These are phyloP conservation scores for Mycogone perniciosa DNA, from an alignment of 2,329 filamentous ascomycete species.

Conservation along the genomic window DNA sequence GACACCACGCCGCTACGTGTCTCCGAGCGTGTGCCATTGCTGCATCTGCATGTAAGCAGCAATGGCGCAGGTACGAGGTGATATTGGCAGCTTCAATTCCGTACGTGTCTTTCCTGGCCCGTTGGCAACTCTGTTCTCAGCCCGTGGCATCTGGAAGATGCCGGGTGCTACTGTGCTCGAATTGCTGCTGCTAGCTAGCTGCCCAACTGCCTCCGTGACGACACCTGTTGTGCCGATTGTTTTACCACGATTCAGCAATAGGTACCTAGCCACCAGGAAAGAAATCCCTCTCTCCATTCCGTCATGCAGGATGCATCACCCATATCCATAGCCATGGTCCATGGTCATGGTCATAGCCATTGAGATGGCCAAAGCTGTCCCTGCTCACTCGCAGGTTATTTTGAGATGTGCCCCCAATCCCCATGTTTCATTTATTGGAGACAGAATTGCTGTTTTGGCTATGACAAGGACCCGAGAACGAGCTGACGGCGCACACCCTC, in stretches of 20 bases:
- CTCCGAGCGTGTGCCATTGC: background rate
- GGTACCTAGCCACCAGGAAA: background rate
- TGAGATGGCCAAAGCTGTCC: background rate
- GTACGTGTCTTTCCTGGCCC: no score
- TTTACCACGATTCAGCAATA: slow-evolving; percentile 10
- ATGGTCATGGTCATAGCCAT: background rate
- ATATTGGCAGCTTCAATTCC: no score
- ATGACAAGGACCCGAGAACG: background rate
- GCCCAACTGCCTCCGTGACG: background rate
- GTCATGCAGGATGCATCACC: no score
- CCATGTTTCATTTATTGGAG: no score
- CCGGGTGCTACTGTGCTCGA: no score
- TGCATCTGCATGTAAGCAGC: background rate
- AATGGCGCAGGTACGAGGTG: no score
- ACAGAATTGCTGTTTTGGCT: background rate
- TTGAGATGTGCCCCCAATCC: no score
- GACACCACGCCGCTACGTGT: no score
- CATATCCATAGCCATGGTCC: background rate
- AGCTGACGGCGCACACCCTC: slow-evolving; percentile 11
- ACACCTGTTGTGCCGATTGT: background rate
- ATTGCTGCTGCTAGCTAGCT: no score
- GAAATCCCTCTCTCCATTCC: no score
- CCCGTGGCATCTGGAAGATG: no score
- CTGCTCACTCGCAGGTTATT: background rate
- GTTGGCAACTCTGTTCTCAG: no score